These are phyloP conservation scores for Cordyceps cateniannulata DNA, from an alignment of 2,329 filamentous ascomycete genomes.

Conservation along the genomic window DNA sequence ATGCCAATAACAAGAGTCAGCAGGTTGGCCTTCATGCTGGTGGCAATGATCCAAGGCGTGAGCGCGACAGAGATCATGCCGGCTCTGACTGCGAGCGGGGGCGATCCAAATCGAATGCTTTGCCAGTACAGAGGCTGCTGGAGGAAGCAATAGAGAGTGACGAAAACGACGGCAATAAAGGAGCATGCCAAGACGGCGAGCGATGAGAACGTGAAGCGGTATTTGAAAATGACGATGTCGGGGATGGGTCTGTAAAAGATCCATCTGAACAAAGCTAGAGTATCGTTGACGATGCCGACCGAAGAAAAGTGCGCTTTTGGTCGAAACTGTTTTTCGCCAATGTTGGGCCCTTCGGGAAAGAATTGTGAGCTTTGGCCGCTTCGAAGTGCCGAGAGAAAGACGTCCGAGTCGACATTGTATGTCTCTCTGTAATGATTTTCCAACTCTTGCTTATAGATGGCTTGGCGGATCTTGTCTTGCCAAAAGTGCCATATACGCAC, in stretches of 20 bases:
- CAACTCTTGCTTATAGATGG: slow-evolving; percentile 78
- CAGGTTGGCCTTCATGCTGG: slow-evolving; percentile 87
- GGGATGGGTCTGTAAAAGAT: slow-evolving; percentile 84
- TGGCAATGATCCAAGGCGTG: slow-evolving; percentile 85
- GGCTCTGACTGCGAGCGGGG: slow-evolving; percentile 76
- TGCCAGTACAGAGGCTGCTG: slow-evolving; percentile 85
- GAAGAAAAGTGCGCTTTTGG: slow-evolving; percentile 71
- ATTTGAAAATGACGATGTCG: slow-evolving; percentile 60
- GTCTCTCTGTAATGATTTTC: slow-evolving; percentile 55
- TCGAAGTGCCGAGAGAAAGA: slow-evolving; percentile 37
- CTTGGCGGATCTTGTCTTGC: slow-evolving; percentile 88
- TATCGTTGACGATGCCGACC: slow-evolving; percentile 67
- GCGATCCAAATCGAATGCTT: slow-evolving; percentile 80
- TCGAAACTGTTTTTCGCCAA: slow-evolving; percentile 50
- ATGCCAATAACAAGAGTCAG: slow-evolving; percentile 82
- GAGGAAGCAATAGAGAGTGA: slow-evolving; percentile 75
- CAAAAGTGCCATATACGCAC: slow-evolving; percentile 81
- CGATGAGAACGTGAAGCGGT: slow-evolving; percentile 73
- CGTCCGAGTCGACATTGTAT: slow-evolving; percentile 45
- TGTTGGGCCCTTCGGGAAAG: slow-evolving; percentile 59
- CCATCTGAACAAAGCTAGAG: slow-evolving; percentile 77
- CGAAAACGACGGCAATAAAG: slow-evolving; percentile 62
- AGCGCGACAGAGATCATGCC: slow-evolving; percentile 91
- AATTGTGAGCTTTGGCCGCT: slow-evolving; percentile 60
- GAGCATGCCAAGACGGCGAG: slow-evolving; percentile 65